These are phyloP conservation scores for Vanrija sp. DNA, from an alignment of 1,284 basidiomycete species.

Conservation along the genomic window DNA sequence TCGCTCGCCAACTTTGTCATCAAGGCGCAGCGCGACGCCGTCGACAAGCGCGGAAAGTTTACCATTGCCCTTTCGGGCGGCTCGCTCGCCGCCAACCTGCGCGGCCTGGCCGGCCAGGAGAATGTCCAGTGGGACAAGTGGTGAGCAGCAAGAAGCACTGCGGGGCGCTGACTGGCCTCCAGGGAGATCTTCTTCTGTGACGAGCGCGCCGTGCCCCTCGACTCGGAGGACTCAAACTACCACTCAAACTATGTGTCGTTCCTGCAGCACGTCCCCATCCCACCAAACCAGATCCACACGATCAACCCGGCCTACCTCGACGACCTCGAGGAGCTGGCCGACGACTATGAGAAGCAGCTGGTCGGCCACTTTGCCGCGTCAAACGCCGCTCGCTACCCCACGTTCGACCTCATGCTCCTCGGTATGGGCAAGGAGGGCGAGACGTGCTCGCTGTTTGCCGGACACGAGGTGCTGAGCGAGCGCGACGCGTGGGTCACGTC, in stretches of 20 bases:
- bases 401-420: constrained; percentile 90
- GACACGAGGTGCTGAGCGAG: constrained; percentile 77
- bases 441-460: constrained; percentile 93
- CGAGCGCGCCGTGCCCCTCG: constrained; percentile 90
- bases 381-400: constrained; percentile 85
- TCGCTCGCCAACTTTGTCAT: constrained; percentile 81
- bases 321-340: constrained; percentile 77
- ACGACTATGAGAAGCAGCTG: constrained; percentile 90
- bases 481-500: constrained; percentile 90
- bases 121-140: constrained; percentile 68
- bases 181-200: constrained; percentile 99
- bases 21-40: constrained; percentile 85
- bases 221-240: constrained; percentile 93
- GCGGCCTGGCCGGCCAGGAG: constrained; percentile 66
- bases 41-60: constrained; percentile 88
- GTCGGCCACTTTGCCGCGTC: constrained; percentile 84
- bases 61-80: constrained; percentile 92
- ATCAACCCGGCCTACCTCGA: constrained; percentile 69
- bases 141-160: constrained; percentile 48
- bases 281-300: constrained; percentile 70
- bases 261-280: constrained; percentile 80
- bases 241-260: constrained; percentile 70
- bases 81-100: constrained; percentile 80
- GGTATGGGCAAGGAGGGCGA: constrained; percentile 95
- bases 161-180: constrained; percentile 6